Conservation (phyloP, 768 basidiomycete species). For the Butyriboletus loyo region DNA sequence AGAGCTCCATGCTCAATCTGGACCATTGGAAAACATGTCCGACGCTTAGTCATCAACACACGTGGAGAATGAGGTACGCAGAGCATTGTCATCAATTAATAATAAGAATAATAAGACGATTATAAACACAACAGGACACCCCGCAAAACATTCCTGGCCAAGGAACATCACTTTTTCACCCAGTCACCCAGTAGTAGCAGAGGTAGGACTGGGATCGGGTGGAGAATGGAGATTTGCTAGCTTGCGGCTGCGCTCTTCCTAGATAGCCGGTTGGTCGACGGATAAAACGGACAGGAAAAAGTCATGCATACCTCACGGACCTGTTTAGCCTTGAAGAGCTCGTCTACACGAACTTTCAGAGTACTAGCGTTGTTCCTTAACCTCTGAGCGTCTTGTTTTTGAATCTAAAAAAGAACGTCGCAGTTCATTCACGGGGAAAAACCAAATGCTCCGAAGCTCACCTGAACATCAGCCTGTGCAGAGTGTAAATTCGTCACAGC, state of each 20-base stretch:
- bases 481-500: slow-evolving; percentile 41
- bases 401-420: slow-evolving; percentile 15
- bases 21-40: slow-evolving; percentile 12
- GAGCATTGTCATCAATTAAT: background rate
- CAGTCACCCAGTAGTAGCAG: background rate
- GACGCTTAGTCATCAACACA: slow-evolving; percentile 25
- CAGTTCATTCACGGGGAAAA: background rate
- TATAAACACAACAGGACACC: background rate
- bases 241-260: slow-evolving; percentile 23
- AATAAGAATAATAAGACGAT: background rate
- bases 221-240: slow-evolving; percentile 8
- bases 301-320: slow-evolving; percentile 19
- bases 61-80: background rate
- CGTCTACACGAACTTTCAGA: slow-evolving; percentile 20
- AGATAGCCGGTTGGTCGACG: background rate
- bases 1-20: background rate
- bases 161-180: background rate
- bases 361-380: slow-evolving; percentile 16
- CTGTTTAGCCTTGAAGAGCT: slow-evolving; percentile 19
- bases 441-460: slow-evolving; percentile 12
- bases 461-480: slow-evolving; percentile 46
- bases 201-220: background rate
- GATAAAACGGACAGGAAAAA: background rate
- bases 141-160: background rate
- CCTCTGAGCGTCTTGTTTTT: slow-evolving; percentile 21